Evolutionary conservation across 768 basidiomycete species (phyloP).

Genomic region (Strobilomyces dryophilus): DNA sequence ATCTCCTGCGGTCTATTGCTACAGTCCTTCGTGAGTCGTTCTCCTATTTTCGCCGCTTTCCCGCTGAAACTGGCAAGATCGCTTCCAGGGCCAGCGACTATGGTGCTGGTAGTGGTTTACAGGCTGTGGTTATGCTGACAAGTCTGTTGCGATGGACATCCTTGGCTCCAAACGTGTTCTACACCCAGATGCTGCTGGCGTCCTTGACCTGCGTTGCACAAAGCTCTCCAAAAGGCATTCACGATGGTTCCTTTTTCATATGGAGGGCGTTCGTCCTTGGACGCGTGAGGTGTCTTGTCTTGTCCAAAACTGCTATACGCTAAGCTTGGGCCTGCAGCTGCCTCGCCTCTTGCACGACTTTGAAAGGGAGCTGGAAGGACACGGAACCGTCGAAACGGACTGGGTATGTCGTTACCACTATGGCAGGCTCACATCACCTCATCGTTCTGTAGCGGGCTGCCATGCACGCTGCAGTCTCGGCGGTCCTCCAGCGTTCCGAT

Average conservation of each 20-base stretch:
- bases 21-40: constrained; percentile 51
- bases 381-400: constrained; percentile 47
- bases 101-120: constrained; percentile 55
- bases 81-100: constrained; percentile 53
- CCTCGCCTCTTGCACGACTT: constrained; percentile 57
- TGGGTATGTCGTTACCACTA: constrained; percentile 42
- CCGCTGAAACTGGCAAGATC: constrained; percentile 39
- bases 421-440: not conserved
- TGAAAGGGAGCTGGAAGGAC: constrained; percentile 47
- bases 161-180: constrained; percentile 61
- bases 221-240: constrained; percentile 31
- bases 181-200: constrained; percentile 62
- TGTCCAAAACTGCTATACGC: not conserved
- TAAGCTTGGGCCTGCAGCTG: constrained; percentile 39
- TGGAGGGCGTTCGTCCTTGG: constrained; percentile 75
- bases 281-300: constrained; percentile 45
- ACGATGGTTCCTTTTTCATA: constrained; percentile 35
- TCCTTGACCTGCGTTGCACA: constrained; percentile 62
- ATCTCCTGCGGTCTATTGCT: constrained; percentile 59
- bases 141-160: constrained; percentile 57
- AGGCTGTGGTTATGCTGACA: constrained; percentile 52
- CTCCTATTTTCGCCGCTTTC: not conserved
- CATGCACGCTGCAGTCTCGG: constrained; percentile 48
- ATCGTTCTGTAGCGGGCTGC: constrained; percentile 32
- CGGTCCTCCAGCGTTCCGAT: constrained; percentile 48